Evolutionary conservation across 768 basidiomycete species (phyloP).

Genomic region (Lactarius trivialis): DNA sequence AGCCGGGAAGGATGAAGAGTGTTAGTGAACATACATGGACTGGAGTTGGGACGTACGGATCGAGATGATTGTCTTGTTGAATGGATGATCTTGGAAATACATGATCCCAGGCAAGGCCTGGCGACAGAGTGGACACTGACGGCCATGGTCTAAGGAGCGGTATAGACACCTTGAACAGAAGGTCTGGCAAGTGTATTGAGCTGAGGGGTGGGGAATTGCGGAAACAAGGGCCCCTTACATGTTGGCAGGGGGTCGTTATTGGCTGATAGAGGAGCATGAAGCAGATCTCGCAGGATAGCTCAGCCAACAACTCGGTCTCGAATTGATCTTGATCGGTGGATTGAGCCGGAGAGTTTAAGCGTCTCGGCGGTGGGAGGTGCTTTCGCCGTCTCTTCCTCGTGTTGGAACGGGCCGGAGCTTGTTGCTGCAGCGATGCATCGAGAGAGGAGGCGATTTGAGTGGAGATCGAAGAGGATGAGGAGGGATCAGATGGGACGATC

Average conservation of each 20-base stretch:
- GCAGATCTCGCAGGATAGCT: constrained; percentile 90
- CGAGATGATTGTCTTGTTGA: constrained; percentile 63
- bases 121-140: constrained; percentile 81
- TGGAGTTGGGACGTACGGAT: constrained; percentile 42
- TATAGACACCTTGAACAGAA: constrained; percentile 89
- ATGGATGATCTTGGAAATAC: constrained; percentile 75
- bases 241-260: constrained; percentile 91
- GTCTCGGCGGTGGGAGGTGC: constrained; percentile 27
- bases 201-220: neutral
- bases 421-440: constrained; percentile 12
- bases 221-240: constrained; percentile 46
- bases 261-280: constrained; percentile 78
- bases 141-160: constrained; percentile 81
- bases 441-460: constrained; percentile 5
- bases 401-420: constrained; percentile 25
- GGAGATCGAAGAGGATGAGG: constrained; percentile 23
- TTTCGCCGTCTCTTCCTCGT: constrained; percentile 28
- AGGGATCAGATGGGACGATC: constrained; percentile 36
- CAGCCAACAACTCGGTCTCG: constrained; percentile 56
- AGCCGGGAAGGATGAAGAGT: constrained; percentile 10
- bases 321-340: constrained; percentile 36
- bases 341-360: constrained; percentile 26
- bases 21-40: neutral
- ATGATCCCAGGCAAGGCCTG: constrained; percentile 64
- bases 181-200: constrained; percentile 46